phyloP scores from a whole-genome alignment of 2,329 filamentous ascomycete species.

The Paramyrothecium roridum region DNA sequence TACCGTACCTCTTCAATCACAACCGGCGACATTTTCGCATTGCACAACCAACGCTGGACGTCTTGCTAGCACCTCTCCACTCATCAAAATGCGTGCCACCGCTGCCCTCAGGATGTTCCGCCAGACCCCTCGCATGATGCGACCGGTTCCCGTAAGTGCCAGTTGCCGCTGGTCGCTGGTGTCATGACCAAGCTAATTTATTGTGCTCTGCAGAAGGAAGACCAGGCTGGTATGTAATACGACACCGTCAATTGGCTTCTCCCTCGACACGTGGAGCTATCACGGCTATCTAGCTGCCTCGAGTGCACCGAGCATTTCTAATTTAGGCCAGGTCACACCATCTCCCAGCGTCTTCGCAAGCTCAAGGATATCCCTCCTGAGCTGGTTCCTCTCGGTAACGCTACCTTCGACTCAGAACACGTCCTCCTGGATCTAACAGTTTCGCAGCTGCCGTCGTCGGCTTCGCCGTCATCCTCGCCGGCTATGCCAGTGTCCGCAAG shows the following conservation, averaged over 20 bases:
- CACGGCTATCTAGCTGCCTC: slow-evolving; percentile 6
- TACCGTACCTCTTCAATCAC: slow-evolving; percentile 12
- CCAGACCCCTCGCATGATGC: slow-evolving; percentile 64
- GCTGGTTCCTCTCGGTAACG: slow-evolving; percentile 85
- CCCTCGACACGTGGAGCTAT: background rate
- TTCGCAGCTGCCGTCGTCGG: slow-evolving; percentile 75
- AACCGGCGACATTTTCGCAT: slow-evolving; percentile 26
- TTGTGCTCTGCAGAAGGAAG: slow-evolving; percentile 52
- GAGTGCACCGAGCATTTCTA: slow-evolving; percentile 11
- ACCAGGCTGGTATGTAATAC: slow-evolving; percentile 60
- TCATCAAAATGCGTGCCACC: slow-evolving; percentile 61
- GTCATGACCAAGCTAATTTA: slow-evolving; percentile 16
- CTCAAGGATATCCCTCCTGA: slow-evolving; percentile 90
- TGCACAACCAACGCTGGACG: slow-evolving; percentile 24
- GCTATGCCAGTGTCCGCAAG: slow-evolving; percentile 81
- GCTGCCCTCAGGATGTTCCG: slow-evolving; percentile 64
- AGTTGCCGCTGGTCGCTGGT: background rate
- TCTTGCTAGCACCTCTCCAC: slow-evolving; percentile 22
- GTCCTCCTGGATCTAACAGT: slow-evolving; percentile 18
- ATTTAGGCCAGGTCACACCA: slow-evolving; percentile 73
- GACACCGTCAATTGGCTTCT: slow-evolving; percentile 1
- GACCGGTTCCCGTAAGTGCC: slow-evolving; percentile 65
- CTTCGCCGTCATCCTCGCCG: slow-evolving; percentile 77
- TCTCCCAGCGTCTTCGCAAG: slow-evolving; percentile 90
- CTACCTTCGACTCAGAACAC: slow-evolving; percentile 11